Conservation (phyloP, 2,329 filamentous ascomycete genomes). For the Trichoderma sp. region DNA sequence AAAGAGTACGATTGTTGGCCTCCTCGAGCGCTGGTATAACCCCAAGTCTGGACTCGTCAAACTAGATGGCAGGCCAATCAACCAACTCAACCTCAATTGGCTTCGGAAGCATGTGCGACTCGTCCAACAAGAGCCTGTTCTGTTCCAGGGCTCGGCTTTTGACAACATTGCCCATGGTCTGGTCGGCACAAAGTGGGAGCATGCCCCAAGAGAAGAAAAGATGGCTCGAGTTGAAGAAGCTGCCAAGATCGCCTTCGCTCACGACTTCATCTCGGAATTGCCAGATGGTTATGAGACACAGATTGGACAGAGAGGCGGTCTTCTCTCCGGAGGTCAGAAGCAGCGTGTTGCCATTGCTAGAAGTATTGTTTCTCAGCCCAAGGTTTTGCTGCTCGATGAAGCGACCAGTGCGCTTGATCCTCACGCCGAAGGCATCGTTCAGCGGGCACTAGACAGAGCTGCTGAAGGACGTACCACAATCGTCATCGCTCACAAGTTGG, state of each 20-base stretch:
- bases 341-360: constrained; percentile 60
- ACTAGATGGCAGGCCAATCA: constrained; percentile 35
- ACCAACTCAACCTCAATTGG: constrained; percentile 38
- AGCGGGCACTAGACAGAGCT: constrained; percentile 50
- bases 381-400: constrained; percentile 63
- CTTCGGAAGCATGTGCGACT: constrained; percentile 38
- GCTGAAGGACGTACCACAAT: constrained; percentile 59
- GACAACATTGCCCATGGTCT: constrained; percentile 54
- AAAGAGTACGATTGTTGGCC: constrained; percentile 39
- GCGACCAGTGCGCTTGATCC: constrained; percentile 55
- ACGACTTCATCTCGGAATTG: constrained; percentile 48
- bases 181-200: constrained; percentile 39
- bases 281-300: constrained; percentile 50
- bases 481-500: constrained; percentile 58
- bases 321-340: constrained; percentile 63
- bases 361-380: constrained; percentile 40
- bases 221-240: constrained; percentile 44
- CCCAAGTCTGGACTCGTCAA: constrained; percentile 34
- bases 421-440: constrained; percentile 46
- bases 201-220: constrained; percentile 40
- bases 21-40: constrained; percentile 41
- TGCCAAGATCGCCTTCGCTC: constrained; percentile 47
- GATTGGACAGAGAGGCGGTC: constrained; percentile 61
- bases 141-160: constrained; percentile 49
- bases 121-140: constrained; percentile 43